phyloP scores from a whole-genome alignment of 441 rosid genomes.

The Theobroma grandiflorum region DNA sequence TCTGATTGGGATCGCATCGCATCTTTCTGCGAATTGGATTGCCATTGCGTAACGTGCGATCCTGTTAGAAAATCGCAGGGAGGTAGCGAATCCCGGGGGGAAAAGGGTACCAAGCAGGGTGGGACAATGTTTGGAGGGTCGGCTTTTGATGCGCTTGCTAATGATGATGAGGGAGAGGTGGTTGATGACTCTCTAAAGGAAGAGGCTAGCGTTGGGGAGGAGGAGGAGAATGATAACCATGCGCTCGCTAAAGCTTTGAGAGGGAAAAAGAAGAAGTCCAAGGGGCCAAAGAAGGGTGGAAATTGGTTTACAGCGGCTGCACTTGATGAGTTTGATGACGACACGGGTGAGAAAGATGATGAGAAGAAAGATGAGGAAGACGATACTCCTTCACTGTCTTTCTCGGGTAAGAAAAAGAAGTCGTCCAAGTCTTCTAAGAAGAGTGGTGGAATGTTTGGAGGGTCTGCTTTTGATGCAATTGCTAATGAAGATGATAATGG shows the following conservation, averaged over 20 bases:
- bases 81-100: not conserved
- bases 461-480: constrained; percentile 9
- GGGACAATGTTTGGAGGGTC: not conserved
- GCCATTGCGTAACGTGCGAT: too few relatives aligned
- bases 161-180: not conserved
- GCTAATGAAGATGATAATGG: constrained; percentile 34
- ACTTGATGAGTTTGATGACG: constrained; percentile 46
- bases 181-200: not conserved
- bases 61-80: too few relatives aligned
- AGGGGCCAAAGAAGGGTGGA: constrained; percentile 54
- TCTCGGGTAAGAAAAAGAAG: constrained; percentile 87
- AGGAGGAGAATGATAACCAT: constrained; percentile 5
- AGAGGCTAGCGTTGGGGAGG: not conserved
- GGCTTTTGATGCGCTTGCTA: not conserved
- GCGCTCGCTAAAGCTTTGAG: constrained; percentile 8
- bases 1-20: too few relatives aligned
- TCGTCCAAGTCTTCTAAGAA: constrained; percentile 63
- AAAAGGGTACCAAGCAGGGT: not conserved
- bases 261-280: constrained; percentile 32
- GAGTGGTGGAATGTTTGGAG: not conserved
- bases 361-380: constrained; percentile 57
- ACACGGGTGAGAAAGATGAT: constrained; percentile 37
- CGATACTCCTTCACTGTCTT: constrained; percentile 52
- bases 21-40: too few relatives aligned
- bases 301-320: constrained; percentile 38